Evolutionary conservation across 2,329 filamentous ascomycete genomes (phyloP).

Genomic region (Phaeoacremonium minimum): DNA sequence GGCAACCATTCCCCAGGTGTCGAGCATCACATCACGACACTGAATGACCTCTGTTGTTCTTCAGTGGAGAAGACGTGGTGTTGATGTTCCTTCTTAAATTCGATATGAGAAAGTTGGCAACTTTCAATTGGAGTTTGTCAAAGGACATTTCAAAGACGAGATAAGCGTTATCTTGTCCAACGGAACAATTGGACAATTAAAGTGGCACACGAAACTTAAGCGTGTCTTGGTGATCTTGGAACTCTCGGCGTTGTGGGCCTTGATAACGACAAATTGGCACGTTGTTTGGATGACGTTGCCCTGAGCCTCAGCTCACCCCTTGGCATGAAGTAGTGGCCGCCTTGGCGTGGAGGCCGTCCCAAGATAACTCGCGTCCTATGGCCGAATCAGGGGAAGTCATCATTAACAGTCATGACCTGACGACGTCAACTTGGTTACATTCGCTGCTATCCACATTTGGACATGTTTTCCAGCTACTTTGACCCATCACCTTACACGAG

Average conservation of each 20-base stretch:
- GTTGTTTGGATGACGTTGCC: background rate
- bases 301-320: background rate
- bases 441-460: background rate
- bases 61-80: too few relatives aligned
- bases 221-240: background rate
- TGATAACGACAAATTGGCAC: background rate
- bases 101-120: too few relatives aligned
- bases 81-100: too few relatives aligned
- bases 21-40: too few relatives aligned
- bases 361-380: background rate
- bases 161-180: too few relatives aligned
- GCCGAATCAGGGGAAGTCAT: too few relatives aligned
- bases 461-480: background rate
- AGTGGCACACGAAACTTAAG: background rate
- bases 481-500: background rate
- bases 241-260: background rate
- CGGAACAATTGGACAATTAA: background rate
- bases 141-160: too few relatives aligned
- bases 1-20: too few relatives aligned
- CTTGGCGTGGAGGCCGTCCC: background rate
- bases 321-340: background rate
- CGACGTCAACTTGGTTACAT: too few relatives aligned
- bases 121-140: too few relatives aligned
- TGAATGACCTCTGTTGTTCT: too few relatives aligned
- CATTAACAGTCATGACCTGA: too few relatives aligned